Conservation (phyloP, 352 stramenopile species). For the Thraustotheca clavata region DNA sequence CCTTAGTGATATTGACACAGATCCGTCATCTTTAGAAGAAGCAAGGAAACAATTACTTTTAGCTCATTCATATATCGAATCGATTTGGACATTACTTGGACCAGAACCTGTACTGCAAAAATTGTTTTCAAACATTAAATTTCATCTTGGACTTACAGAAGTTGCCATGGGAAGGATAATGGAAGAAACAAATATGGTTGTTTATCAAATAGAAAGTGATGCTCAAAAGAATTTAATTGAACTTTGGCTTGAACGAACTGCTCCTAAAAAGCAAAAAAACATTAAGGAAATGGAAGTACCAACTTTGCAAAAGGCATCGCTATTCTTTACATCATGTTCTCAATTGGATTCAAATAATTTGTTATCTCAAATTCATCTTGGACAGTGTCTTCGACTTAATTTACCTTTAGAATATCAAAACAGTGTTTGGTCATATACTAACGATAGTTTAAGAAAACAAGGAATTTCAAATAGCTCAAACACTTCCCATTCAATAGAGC, state of each 20-base stretch:
- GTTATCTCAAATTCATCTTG: neutral
- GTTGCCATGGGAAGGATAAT: neutral
- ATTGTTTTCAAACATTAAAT: neutral
- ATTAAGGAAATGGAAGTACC: conserved; percentile 11
- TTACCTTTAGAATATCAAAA: neutral
- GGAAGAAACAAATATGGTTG: conserved; percentile 7
- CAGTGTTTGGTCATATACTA: neutral
- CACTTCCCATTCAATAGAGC: conserved; percentile 14
- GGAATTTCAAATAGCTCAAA: neutral
- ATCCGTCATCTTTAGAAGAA: neutral
- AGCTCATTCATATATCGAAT: conserved; percentile 7
- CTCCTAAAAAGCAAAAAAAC: conserved; percentile 11
- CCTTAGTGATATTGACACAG: neutral
- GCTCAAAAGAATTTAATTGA: conserved; percentile 44
- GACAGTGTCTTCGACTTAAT: conserved; percentile 5
- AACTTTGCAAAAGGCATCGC: conserved; percentile 3
- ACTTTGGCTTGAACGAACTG: conserved; percentile 59
- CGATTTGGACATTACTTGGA: neutral
- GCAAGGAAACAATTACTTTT: neutral
- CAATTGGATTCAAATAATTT: neutral
- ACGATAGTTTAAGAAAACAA: conserved; percentile 10
- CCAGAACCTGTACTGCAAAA: neutral
- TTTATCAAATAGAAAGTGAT: conserved; percentile 29
- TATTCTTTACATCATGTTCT: neutral
- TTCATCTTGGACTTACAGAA: neutral